phyloP scores from a whole-genome alignment of 2,329 filamentous ascomycete genomes.

The Chalara sp. region DNA sequence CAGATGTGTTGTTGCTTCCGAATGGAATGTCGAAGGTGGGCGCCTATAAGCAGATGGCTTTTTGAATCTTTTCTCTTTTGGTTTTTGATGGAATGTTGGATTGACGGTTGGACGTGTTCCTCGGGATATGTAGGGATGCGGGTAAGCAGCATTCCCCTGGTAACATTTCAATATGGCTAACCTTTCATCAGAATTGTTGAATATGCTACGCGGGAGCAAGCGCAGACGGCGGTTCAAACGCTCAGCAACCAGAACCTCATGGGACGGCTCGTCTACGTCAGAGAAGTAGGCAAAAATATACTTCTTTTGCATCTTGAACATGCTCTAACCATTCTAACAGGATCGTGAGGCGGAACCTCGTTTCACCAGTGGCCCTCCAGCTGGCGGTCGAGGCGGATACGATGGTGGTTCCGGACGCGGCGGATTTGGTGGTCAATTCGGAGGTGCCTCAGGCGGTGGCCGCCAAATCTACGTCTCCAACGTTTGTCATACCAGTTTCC shows the following conservation, averaged over 20 bases:
- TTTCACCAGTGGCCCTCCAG: constrained; percentile 68
- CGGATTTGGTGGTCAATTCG: constrained; percentile 34
- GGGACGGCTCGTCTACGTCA: constrained; percentile 96
- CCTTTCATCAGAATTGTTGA: constrained; percentile 80
- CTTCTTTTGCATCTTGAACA: constrained; percentile 5
- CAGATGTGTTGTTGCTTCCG: constrained; percentile 97
- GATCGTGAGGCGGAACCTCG: constrained; percentile 97
- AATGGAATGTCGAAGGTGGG: constrained; percentile 99
- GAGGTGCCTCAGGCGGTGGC: constrained; percentile 53
- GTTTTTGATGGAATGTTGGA: constrained; percentile 84
- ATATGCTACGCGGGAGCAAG: constrained; percentile 99
- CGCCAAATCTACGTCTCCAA: constrained; percentile 97
- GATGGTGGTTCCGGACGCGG: constrained; percentile 38
- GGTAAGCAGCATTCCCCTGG: constrained; percentile 56
- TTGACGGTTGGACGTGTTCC: constrained; percentile 97
- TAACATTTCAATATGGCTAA: constrained; percentile 4
- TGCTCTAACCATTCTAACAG: constrained; percentile 37
- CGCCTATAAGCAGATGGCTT: constrained; percentile 84
- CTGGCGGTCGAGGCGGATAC: constrained; percentile 56
- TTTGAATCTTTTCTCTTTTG: constrained; percentile 50
- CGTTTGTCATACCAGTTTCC: constrained; percentile 59
- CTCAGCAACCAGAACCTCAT: constrained; percentile 99
- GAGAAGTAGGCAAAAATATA: constrained; percentile 61
- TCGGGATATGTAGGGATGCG: constrained; percentile 97
- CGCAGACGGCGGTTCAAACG: constrained; percentile 91